Evolutionary conservation across 805 yeast species (phyloP).

Genomic region (Saccharomycopsis capsularis): DNA sequence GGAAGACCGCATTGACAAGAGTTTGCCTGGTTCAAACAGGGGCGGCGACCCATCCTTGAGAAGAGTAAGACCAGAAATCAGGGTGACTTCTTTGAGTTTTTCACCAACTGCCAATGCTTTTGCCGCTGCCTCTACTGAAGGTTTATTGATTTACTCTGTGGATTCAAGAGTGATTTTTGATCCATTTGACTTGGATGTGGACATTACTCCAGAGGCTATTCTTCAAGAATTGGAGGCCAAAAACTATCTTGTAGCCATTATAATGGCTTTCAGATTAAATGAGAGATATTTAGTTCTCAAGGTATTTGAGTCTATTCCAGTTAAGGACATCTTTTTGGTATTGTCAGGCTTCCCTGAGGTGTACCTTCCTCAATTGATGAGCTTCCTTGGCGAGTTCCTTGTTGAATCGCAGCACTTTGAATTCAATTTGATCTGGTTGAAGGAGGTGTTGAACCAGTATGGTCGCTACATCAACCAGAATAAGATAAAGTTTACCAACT

Average conservation of each 20-base stretch:
- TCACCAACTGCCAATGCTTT: conserved; percentile 88
- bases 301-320: conserved; percentile 68
- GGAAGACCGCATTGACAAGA: conserved; percentile 69
- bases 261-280: conserved; percentile 91
- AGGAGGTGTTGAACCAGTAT: conserved; percentile 58
- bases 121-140: conserved; percentile 95
- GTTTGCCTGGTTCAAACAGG: conserved; percentile 81
- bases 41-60: conserved; percentile 71
- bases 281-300: conserved; percentile 66
- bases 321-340: conserved; percentile 62
- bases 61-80: conserved; percentile 69
- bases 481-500: conserved; percentile 54
- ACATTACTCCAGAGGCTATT: conserved; percentile 78
- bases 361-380: conserved; percentile 60
- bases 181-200: conserved; percentile 91
- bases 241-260: conserved; percentile 64
- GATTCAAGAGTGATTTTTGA: conserved; percentile 75
- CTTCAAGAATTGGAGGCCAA: conserved; percentile 49
- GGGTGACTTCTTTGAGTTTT: conserved; percentile 70
- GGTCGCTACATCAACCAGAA: conserved; percentile 65
- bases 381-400: conserved; percentile 60
- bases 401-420: conserved; percentile 78
- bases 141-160: conserved; percentile 72
- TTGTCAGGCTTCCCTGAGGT: conserved; percentile 67
- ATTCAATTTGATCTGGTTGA: conserved; percentile 77